Evolutionary conservation across 1,284 basidiomycete genomes (phyloP), one percentile per base, ranked within the genome.

Genomic region (Ustilago cynodontis): DNA sequence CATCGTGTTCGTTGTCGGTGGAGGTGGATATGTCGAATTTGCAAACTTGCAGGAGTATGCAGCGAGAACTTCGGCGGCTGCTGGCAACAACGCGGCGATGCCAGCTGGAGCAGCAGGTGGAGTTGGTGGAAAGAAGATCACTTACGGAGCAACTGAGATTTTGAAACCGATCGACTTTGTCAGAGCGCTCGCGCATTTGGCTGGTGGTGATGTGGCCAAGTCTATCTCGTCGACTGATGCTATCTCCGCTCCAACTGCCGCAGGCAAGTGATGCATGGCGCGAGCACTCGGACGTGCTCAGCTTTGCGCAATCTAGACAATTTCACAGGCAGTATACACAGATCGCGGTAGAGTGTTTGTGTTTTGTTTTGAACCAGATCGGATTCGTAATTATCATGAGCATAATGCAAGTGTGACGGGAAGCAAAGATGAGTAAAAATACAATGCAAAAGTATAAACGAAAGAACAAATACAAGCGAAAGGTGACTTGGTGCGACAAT

Each of bases 121-220:
- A n/a, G 85, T 85, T 3, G 86, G 86, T 2, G 67, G 56, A 6
- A 81, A 78, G 65, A 90, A 90, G 81, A 91, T 99, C 55, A 93
- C 94, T 29, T 99, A 99, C 86, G 97, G 97, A 14, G 93, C 93
- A 24, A 99, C 97, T 13, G 97, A 99, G 86, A 95, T 99, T 56
- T 85, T 97, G 59, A 93, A 94, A 79, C 96, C 97, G 11, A 90
- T 90, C 82, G 91, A 91, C 58, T 99, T 99, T 85, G 89, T 99
- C 24, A 85, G 88, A 37, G 88, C 91, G 14, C 83, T 96, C 77
- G 90, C 70, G 35, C 59, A 67, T 14, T 56, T 82, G 51, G 70
- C 67, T 26, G 65, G 64, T 33, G 69, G 63, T 59, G 69, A 65
- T 14, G 65, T 74, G 45, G 65, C 63, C 16, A 49, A 49, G 26